phyloP scores from a whole-genome alignment of 2,329 filamentous ascomycete species.

The Knufia fluminis region DNA sequence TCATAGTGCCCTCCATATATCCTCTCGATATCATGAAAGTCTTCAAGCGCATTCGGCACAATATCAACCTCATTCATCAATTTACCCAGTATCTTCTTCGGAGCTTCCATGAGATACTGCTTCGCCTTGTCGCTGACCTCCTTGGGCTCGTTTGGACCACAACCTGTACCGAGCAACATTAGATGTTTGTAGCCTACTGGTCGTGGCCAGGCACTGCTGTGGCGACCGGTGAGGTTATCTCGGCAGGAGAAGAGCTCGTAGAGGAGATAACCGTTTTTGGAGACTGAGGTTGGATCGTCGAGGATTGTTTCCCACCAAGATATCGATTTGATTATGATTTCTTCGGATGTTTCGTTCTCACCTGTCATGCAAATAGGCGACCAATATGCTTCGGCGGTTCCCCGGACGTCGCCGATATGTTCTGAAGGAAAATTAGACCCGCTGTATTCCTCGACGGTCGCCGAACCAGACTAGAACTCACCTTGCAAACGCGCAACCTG shows the following conservation, averaged over 20 bases:
- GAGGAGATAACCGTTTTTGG: slow-evolving; percentile 10
- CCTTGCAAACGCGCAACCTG: slow-evolving; percentile 9
- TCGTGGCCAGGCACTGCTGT: slow-evolving; percentile 12
- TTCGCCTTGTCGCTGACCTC: slow-evolving; percentile 8
- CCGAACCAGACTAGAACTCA: slow-evolving; percentile 4
- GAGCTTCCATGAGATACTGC: slow-evolving; percentile 1
- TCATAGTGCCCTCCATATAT: slow-evolving; percentile 6
- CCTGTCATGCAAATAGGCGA: slow-evolving; percentile 7
- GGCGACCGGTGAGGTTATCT: slow-evolving; percentile 5
- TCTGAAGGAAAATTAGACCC: slow-evolving; percentile 8
- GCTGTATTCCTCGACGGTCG: too few species aligned
- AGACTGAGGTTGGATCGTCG: neutral
- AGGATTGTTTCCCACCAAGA: slow-evolving; percentile 1
- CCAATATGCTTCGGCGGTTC: slow-evolving; percentile 9
- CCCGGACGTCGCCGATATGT: slow-evolving; percentile 8
- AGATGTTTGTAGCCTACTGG: slow-evolving; percentile 10
- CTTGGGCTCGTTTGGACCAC: neutral
- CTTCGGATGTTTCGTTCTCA: slow-evolving; percentile 1
- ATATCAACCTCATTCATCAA: neutral
- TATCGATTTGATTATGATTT: slow-evolving; percentile 8
- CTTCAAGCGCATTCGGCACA: slow-evolving; percentile 12
- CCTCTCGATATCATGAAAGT: slow-evolving; percentile 12
- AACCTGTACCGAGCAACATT: slow-evolving; percentile 11
- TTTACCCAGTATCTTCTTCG: neutral
- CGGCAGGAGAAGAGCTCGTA: slow-evolving; percentile 13